Evolutionary conservation across 352 stramenopile species (phyloP).

Genomic region (Thalassiosira gravida): DNA sequence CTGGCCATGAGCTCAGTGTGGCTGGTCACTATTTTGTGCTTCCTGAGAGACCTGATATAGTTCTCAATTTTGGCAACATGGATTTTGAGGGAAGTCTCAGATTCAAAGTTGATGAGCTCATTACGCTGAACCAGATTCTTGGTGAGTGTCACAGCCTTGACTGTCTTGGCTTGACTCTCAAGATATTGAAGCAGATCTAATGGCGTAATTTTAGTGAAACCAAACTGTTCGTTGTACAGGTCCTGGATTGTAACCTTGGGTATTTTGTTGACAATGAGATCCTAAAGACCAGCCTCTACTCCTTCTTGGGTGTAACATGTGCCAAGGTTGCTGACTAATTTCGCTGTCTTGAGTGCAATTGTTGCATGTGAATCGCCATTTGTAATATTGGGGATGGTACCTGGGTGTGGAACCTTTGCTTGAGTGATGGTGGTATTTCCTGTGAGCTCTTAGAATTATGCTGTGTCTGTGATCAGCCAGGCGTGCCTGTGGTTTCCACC

Average conservation of each 20-base stretch:
- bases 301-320: neutral
- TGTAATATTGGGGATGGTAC: neutral
- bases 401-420: neutral
- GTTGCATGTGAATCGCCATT: neutral
- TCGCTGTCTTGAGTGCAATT: neutral
- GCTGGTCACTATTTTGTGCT: neutral
- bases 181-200: neutral
- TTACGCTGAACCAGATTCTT: neutral
- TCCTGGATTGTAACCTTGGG: neutral
- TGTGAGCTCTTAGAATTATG: neutral
- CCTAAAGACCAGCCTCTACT: neutral
- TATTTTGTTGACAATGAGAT: neutral
- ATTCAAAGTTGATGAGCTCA: neutral
- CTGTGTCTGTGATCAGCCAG: neutral
- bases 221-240: neutral
- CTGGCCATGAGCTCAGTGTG: neutral
- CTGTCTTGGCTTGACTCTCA: neutral
- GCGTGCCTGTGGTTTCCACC: neutral
- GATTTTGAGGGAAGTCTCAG: neutral
- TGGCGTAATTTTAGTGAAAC: neutral
- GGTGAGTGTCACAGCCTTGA: neutral
- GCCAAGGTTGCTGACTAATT: neutral
- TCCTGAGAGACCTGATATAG: neutral
- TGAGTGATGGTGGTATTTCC: neutral
- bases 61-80: neutral